A percentile compares a stretch with the other conserved stretches of the same genome.
Evolutionary conservation across 75 land plant species (phyloP).

Genomic region (Sequoiadendron giganteum): DNA sequence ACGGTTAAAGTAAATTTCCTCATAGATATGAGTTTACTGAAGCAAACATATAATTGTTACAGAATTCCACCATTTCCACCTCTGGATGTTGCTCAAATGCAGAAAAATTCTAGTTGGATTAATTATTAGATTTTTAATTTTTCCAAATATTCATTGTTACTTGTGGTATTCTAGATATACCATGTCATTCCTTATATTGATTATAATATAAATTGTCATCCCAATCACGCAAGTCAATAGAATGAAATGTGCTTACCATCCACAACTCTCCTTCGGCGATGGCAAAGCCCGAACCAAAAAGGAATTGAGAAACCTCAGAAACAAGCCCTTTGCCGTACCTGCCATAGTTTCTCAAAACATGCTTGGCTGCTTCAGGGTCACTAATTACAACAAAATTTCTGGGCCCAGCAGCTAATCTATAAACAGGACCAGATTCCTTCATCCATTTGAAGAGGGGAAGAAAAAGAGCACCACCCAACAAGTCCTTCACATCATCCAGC

Average conservation of each 20-base stretch:
- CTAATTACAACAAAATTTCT: constrained; percentile 88
- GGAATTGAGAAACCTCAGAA: constrained; percentile 89
- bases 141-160: not conserved
- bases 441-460: constrained; percentile 95
- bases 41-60: not conserved
- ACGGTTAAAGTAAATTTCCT: not conserved
- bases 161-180: not conserved
- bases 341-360: constrained; percentile 88
- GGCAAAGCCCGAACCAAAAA: constrained; percentile 97
- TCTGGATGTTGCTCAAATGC: not conserved
- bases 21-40: not conserved
- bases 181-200: not conserved
- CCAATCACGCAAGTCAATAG: not conserved
- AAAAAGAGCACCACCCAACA: constrained; percentile 93
- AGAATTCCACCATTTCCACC: not conserved
- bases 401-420: constrained; percentile 89
- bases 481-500: constrained; percentile 87
- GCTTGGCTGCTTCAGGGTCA: constrained; percentile 96
- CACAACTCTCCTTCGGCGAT: constrained; percentile 92
- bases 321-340: constrained; percentile 92
- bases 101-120: not conserved
- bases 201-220: not conserved
- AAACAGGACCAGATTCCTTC: constrained; percentile 81
- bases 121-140: not conserved
- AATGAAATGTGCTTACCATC: constrained; percentile 51